A percentile compares a stretch with the other conserved stretches of the same genome.
These are phyloP conservation scores for Phylloporus sp. DNA, from an alignment of 768 basidiomycete genomes.

Conservation along the genomic window DNA sequence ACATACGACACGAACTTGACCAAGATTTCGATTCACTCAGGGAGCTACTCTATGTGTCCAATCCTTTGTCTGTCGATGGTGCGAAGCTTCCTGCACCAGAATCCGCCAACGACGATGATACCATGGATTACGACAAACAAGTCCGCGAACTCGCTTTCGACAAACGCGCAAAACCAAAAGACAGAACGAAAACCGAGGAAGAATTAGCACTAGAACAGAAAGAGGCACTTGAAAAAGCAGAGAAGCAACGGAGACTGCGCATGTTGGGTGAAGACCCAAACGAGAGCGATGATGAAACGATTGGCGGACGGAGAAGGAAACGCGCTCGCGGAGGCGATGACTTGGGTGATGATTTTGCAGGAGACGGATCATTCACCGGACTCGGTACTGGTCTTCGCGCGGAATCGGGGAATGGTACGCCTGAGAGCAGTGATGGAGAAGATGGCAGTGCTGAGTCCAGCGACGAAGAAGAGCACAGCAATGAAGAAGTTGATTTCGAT, in stretches of 20 bases:
- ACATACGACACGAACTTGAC: constrained; percentile 83
- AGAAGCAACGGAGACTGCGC: constrained; percentile 66
- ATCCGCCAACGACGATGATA: constrained; percentile 17
- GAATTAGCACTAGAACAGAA: constrained; percentile 88
- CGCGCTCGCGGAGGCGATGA: constrained; percentile 75
- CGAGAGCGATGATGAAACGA: constrained; percentile 57
- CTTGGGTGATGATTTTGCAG: constrained; percentile 78
- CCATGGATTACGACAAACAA: constrained; percentile 81
- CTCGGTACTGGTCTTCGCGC: constrained; percentile 33
- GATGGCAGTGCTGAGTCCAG: constrained; percentile 33
- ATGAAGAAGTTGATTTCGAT: constrained; percentile 29
- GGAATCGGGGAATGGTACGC: constrained; percentile 38
- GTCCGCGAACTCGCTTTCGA: constrained; percentile 94
- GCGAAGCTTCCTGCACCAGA: neutral
- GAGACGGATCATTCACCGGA: constrained; percentile 34
- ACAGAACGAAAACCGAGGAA: constrained; percentile 94
- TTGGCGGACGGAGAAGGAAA: constrained; percentile 40
- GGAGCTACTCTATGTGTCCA: constrained; percentile 59
- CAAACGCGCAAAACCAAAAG: constrained; percentile 87
- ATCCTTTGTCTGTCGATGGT: constrained; percentile 40
- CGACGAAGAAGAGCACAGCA: constrained; percentile 24
- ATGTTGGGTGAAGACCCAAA: constrained; percentile 80
- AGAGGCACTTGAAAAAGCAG: constrained; percentile 80
- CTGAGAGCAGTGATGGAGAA: constrained; percentile 31
- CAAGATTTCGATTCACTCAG: constrained; percentile 80